Base-by-base conservation (phyloP, 176 grass and related monocot genomes). In the Eleusine coracana region DNA sequence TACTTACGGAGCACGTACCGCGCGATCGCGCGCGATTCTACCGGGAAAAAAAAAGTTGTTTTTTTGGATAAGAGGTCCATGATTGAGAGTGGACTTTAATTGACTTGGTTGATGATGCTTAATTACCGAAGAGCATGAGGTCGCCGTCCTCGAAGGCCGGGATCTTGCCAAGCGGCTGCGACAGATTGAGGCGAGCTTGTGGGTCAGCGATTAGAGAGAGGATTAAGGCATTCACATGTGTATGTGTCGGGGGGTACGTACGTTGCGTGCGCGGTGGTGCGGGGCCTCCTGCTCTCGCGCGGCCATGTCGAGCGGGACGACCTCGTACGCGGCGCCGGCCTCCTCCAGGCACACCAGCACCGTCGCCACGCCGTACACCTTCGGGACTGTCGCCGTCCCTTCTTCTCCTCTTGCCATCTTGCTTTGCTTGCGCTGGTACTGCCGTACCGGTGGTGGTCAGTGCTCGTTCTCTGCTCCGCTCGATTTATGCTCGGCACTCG, bases 121-220 rank as follows among this genome's bases (percentile, higher is more conserved):
- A n/a, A n/a, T n/a, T 68, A 84, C 82, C 73, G 13, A 83, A 84
- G 36, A 84, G 63, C 1, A 2, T 44, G 82, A 76, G 17, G 0
- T 84, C 73, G 8, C 73, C 74, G 52, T 78, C 66, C 65, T 85
- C 51, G 3, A 85, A 49, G 3, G 52, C 74, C 0, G 83, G 65
- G 65, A 85, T 85, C 74, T 37, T 78, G 40, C 74, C 83, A 54
- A 85, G 77, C 25, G 83, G 74, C 83, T 85, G 73, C 68, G 3
- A 3, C 28, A 48, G 16, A 72, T 12, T 7, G 17, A 59, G 65
- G 18, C n/a, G 28, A 15, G 4, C 31, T 34, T 34, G 31, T 34
- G 31, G 31, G 31, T 34, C 31, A 34, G 31, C 31, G 31, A 34
- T 34, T 34, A 34, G 31, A 34, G 31, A 34, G 31, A 34, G 31